phyloP scores from a whole-genome alignment of 805 yeast species.

The Schwanniomyces pseudopolymorphus region DNA sequence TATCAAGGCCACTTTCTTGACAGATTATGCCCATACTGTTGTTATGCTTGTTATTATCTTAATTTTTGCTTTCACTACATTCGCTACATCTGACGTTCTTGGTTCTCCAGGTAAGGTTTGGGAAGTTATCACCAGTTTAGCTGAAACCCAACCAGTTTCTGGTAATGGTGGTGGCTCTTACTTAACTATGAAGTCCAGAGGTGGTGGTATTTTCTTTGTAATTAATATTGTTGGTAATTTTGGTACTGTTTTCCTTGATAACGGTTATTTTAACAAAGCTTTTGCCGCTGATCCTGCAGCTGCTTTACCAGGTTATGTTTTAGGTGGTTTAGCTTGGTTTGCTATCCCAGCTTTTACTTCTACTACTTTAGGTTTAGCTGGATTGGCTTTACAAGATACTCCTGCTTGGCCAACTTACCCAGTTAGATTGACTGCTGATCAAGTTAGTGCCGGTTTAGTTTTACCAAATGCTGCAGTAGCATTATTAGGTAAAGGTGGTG shows the following conservation, averaged over 20 bases:
- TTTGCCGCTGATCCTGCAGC: conserved; percentile 82
- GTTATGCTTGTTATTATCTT: conserved; percentile 74
- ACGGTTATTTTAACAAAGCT: conserved; percentile 88
- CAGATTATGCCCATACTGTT: conserved; percentile 44
- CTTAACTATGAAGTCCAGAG: conserved; percentile 80
- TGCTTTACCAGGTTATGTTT: conserved; percentile 81
- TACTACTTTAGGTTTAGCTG: conserved; percentile 85
- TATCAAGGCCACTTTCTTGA: conserved; percentile 46
- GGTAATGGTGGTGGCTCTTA: conserved; percentile 88
- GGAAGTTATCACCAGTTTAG: conserved; percentile 66
- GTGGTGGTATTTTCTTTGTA: conserved; percentile 88
- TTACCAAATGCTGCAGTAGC: conserved; percentile 81
- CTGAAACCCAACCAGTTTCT: conserved; percentile 57
- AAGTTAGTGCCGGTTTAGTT: conserved; percentile 79
- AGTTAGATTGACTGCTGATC: conserved; percentile 57
- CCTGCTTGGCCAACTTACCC: conserved; percentile 84
- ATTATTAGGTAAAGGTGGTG: conserved; percentile 84
- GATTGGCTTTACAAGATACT: conserved; percentile 65
- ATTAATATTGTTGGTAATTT: conserved; percentile 86
- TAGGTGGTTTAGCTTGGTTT: conserved; percentile 91
- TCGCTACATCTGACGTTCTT: conserved; percentile 62
- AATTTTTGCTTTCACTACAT: conserved; percentile 78
- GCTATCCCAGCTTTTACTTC: conserved; percentile 84
- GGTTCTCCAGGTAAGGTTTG: conserved; percentile 85
- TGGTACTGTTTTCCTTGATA: conserved; percentile 84